Evolutionary conservation across 352 stramenopile genomes (phyloP), one percentile per base, ranked within the genome.

Genomic region (Pythium utonaiense): DNA sequence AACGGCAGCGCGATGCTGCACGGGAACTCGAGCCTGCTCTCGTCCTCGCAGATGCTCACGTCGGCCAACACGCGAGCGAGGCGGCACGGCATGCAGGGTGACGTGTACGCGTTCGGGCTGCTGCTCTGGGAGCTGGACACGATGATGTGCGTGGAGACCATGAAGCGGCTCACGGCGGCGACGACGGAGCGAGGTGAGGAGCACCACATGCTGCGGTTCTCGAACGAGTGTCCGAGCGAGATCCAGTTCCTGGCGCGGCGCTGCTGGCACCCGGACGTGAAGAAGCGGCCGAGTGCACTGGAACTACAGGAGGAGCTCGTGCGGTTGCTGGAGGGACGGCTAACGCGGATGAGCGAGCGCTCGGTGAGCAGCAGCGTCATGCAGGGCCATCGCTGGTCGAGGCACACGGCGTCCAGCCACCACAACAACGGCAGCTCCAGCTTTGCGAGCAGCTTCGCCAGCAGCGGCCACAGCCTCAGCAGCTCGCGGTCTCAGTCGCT

Each of bases 91-190:
- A 71, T 64, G 27, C 57, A 80, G 14, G 58, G 66, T 33, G 81
- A 91, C 53, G 69, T 91, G 22, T 91, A 89, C 62, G 74, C 77
- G 25, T 91, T 91, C 50, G 81, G 81, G 2, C 70, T 85, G 54
- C 66, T 91, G 34, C 62, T 91, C 4, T 91, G 81, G 81, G 81
- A 91, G 57, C 63, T 91, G 22, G 81, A 91, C 51, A 89, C 78
- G 47, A 82, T 91, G 75, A 73, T 88, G 62, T 78, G 70, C 9
- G 68, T 89, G 14, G 77, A 85, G 42, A 54, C 65, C 33, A 74
- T 79, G 65, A 74, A 87, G 36, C 66, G 85, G 44, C 51, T 89
- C 19, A 73, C 70, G 12, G 50, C 50, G 2, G 55, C 50, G 21
- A 19, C 30, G 9, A 55, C 38, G 12, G 50, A 66, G 51, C n/a